Evolutionary conservation across 129 eudicot species (phyloP), one percentile per base, ranked within the genome.

Genomic region (Flaveria sonorensis): DNA sequence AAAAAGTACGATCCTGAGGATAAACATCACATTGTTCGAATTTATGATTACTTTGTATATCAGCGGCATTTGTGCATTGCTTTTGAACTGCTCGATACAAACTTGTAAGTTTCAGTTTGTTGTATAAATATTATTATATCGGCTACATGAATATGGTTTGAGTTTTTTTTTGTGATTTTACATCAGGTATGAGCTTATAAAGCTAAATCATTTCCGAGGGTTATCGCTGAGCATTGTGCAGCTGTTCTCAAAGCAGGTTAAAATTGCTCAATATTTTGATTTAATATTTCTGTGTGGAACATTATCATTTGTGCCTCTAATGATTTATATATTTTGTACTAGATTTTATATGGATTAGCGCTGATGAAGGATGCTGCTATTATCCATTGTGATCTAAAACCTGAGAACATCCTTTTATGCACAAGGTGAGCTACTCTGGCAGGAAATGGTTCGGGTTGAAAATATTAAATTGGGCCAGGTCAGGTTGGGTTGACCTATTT

Each of bases 301-400:
- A 16, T 32, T 79, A 42, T 73, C 42, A 40, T 75, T 32, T 74
- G 68, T 71, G 77, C 12, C 68, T 55, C 77, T 40, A 55, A 59
- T 19, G 42, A 42, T 32, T 65, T 77, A 71, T 75, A 39, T 46
- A 51, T 66, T 81, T 77, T 73, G 47, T 62, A 67, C 77, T 68
- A 93, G 97, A 95, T 95, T 68, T 81, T 95, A 85, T 88, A 86
- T 81, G 99, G 99, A 12, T 84, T 95, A 81, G 92, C 90, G 67
- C 82, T 95, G 82, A 95, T 95, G 99, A 95, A 91, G 87, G 96
- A 92, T 77, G 97, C 99, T 85, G 96, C 92, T 50, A 92, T 95
- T 72, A 95, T 95, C 80, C 97, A 95, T 74, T 95, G 99, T 72
- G 99, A 95, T 86, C 83, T 95, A 61, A 95, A 95, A 83, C 97